Evolutionary conservation across 805 yeast species (phyloP), one percentile per base, ranked within the genome.

Genomic region (Suhomyces tanzawaensis): DNA sequence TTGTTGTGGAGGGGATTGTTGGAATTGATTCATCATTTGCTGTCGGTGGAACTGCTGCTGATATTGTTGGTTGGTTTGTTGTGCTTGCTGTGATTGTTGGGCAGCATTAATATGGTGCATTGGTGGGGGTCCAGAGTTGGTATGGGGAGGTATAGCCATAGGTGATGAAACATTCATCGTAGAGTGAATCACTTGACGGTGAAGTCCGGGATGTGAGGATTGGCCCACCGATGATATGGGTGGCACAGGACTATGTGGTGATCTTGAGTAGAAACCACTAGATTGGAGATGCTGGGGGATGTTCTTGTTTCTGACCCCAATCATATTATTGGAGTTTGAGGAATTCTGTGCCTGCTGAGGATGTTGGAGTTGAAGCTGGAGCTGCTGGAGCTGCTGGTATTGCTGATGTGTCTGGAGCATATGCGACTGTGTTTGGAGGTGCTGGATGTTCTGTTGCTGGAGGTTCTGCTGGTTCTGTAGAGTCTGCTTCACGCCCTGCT

Each of bases 21-120:
- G 36, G 16, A 41, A 35, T 32, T 49, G 56, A 28, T 45, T 55
- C 35, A 42, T 46, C 31, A 43, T 15, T 16, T 32, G 34, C 14
- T 32, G 34, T 14, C 25, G 34, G 22, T 32, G 33, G 33, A n/a
- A 21, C 23, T 21, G 44, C 24, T 49, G 51, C 27, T 39, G 47
- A 30, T 46, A 51, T 30, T 41, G 60, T 7, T 44, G 52, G 25
- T 45, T 42, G 37, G 45, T 36, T 34, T 46, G 52, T 29, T 44
- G 46, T 34, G 36, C 40, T 17, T 46, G 52, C 27, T 37, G 47
- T 25, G 25, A 29, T 14, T 37, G 42, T 19, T 39, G 41, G 19
- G 21, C 38, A 8, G 29, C 34, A 13, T 36, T 43, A 11, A 31
- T 36, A 23, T 41, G 55, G 42, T 40, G 46, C 12, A 28, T 32